These are phyloP conservation scores for Forsythia viridissima DNA, from an alignment of 257 asterid species.

Conservation along the genomic window DNA sequence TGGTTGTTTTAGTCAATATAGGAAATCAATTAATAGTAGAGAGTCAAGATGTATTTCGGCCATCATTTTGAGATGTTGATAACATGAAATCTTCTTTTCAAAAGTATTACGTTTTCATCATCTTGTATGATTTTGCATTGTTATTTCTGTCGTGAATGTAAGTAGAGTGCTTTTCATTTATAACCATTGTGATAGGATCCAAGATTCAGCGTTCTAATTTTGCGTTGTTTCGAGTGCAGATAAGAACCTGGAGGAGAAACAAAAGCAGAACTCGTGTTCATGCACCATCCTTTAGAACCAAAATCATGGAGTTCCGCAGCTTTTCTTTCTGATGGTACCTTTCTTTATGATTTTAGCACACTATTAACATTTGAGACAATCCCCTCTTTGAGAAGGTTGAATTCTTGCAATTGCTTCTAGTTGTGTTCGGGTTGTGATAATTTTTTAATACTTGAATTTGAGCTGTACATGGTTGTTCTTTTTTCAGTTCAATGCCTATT, in stretches of 20 bases:
- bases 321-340: not conserved
- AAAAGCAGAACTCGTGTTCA: slow-evolving; percentile 48
- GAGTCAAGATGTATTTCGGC: not conserved
- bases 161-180: not conserved
- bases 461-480: not conserved
- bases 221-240: slow-evolving; percentile 30
- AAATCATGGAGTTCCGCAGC: not conserved
- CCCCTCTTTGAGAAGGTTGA: not conserved
- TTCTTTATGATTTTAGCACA: slow-evolving; percentile 5
- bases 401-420: not conserved
- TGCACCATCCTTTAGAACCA: slow-evolving; percentile 40
- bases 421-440: not conserved
- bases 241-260: slow-evolving; percentile 46
- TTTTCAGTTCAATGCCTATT: not conserved
- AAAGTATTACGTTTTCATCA: not conserved
- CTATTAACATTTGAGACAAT: not conserved
- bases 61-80: not conserved
- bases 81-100: not conserved
- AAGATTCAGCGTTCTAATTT: not conserved
- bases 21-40: not conserved
- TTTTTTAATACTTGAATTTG: not conserved
- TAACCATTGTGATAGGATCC: not conserved
- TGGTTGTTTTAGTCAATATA: not conserved
- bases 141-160: not conserved
- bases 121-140: not conserved